A percentile compares a stretch with the other conserved stretches of the same genome.
phyloP scores from a whole-genome alignment of 208 protist species.

The Crithidia mellificae region DNA sequence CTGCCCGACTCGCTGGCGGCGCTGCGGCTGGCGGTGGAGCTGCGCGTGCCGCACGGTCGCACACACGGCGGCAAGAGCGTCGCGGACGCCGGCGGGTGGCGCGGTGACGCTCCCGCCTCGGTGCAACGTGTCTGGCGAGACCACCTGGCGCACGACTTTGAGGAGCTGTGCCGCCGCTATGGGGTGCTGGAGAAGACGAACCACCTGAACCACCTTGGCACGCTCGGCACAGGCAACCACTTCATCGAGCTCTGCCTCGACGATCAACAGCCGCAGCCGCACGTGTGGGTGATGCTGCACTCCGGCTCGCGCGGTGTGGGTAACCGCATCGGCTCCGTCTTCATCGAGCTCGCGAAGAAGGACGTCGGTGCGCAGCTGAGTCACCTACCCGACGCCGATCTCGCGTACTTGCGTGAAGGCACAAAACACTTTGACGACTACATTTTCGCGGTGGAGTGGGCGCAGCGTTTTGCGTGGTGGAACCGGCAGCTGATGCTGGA shows the following conservation, averaged over 20 bases:
- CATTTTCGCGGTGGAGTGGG: slow-evolving; percentile 82
- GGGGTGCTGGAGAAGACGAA: slow-evolving; percentile 60
- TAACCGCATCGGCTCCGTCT: slow-evolving; percentile 82
- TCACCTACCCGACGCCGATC: slow-evolving; percentile 59
- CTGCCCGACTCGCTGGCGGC: slow-evolving; percentile 59
- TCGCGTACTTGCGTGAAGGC: slow-evolving; percentile 84
- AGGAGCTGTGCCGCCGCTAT: slow-evolving; percentile 60
- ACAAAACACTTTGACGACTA: slow-evolving; percentile 84
- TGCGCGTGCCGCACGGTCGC: slow-evolving; percentile 77
- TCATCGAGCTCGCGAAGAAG: slow-evolving; percentile 83
- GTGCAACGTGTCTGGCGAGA: slow-evolving; percentile 58
- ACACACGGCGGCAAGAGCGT: slow-evolving; percentile 61
- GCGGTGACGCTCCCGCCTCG: slow-evolving; percentile 41
- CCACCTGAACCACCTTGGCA: slow-evolving; percentile 84
- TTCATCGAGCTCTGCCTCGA: slow-evolving; percentile 92
- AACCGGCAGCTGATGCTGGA: slow-evolving; percentile 89
- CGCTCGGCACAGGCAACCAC: slow-evolving; percentile 89
- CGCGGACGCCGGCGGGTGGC: slow-evolving; percentile 75
- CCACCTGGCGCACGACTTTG: slow-evolving; percentile 64
- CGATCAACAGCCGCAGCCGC: slow-evolving; percentile 33
- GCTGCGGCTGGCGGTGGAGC: slow-evolving; percentile 78
- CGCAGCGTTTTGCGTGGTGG: slow-evolving; percentile 72
- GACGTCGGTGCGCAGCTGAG: slow-evolving; percentile 67
- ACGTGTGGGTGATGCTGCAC: slow-evolving; percentile 92
- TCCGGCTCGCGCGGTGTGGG: slow-evolving; percentile 88